Percentiles rank a stretch among this genome's conserved stretches.
Conservation (phyloP, 2,329 filamentous ascomycete species). For the Salinomyces thailandicus region DNA sequence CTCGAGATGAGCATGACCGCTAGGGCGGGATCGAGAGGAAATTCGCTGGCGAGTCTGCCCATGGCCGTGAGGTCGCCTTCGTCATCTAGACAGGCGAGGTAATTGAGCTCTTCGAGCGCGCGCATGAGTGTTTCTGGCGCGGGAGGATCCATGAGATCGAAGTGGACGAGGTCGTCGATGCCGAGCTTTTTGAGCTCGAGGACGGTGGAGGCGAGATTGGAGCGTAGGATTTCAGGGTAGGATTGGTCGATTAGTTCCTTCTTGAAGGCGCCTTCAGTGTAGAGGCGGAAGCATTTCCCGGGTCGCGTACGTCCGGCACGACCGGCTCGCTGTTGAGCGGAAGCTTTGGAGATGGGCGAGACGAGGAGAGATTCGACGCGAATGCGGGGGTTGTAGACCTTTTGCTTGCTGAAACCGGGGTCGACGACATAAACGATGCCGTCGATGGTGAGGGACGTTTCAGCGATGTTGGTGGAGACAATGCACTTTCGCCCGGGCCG, state of each 20-base stretch:
- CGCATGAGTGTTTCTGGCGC: constrained; percentile 98
- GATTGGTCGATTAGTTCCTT: constrained; percentile 97
- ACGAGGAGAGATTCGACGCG: constrained; percentile 95
- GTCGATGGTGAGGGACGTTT: constrained; percentile 94
- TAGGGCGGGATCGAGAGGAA: constrained; percentile 84
- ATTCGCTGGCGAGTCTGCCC: constrained; percentile 82
- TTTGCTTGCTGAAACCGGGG: constrained; percentile 97
- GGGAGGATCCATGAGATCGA: constrained; percentile 96
- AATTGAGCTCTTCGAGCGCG: constrained; percentile 93
- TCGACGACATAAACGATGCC: constrained; percentile 99
- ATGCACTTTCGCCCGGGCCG: constrained; percentile 88
- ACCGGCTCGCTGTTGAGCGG: constrained; percentile 92
- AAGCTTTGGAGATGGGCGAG: constrained; percentile 94
- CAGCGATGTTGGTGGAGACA: constrained; percentile 93
- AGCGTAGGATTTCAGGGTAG: constrained; percentile 88
- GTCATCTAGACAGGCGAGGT: constrained; percentile 89
- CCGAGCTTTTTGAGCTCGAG: constrained; percentile 96
- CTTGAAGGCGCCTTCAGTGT: constrained; percentile 93
- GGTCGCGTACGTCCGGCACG: constrained; percentile 97
- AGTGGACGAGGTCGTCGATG: constrained; percentile 90
- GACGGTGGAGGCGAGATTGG: constrained; percentile 89
- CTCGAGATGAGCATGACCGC: constrained; percentile 98
- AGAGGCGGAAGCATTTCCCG: constrained; percentile 95
- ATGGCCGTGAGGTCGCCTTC: constrained; percentile 85
- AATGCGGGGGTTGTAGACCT: constrained; percentile 95